Conservation (phyloP, 225 moss, liverwort and hornwort genomes). For the Polytrichum formosum region DNA sequence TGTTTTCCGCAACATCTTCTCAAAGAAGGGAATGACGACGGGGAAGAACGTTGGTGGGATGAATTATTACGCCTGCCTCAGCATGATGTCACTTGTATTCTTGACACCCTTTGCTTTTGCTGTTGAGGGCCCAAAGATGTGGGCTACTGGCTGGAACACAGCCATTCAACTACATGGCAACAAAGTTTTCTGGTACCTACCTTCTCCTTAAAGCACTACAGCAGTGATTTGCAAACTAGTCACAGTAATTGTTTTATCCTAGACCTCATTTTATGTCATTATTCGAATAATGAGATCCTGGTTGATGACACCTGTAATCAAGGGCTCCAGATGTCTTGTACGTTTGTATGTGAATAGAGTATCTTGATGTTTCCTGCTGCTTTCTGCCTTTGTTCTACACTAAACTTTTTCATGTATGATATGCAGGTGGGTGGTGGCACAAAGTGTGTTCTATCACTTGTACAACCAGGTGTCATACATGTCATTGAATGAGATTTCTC, state of each 20-base stretch:
- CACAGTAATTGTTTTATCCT: neutral
- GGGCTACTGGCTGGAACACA: slow-evolving; percentile 40
- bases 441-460: slow-evolving; percentile 79
- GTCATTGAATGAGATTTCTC: slow-evolving; percentile 79
- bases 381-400: neutral
- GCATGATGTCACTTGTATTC: slow-evolving; percentile 54
- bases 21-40: slow-evolving; percentile 61
- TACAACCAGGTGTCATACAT: slow-evolving; percentile 92
- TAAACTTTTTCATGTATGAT: neutral
- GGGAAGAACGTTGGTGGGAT: slow-evolving; percentile 57
- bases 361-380: neutral
- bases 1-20: slow-evolving; percentile 81
- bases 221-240: neutral
- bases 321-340: no score
- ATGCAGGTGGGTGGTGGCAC: slow-evolving; percentile 66
- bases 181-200: slow-evolving; percentile 46
- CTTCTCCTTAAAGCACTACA: no score
- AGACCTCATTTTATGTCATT: neutral
- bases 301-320: neutral
- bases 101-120: slow-evolving; percentile 66
- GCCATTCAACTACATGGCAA: slow-evolving; percentile 35
- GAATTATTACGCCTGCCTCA: slow-evolving; percentile 78
- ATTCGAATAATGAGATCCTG: neutral
- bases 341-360: no score
- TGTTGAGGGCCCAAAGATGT: slow-evolving; percentile 56